Evolutionary conservation across 2,329 filamentous ascomycete species (phyloP), one percentile per base, ranked within the genome.

Genomic region (Alternaria metachromatica): DNA sequence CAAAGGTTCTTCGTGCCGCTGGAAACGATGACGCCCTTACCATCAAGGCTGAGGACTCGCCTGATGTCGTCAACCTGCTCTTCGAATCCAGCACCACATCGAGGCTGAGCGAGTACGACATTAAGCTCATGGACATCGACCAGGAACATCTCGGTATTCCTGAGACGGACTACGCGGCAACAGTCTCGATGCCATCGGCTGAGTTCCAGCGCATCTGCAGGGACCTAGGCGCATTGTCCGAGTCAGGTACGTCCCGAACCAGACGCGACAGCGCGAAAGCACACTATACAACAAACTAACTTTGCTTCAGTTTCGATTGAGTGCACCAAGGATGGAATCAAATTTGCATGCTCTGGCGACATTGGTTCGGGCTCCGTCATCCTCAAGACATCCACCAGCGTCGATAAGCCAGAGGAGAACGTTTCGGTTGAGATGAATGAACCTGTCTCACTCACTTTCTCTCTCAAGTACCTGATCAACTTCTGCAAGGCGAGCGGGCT

Each of bases 81-180:
- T 99, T 99, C 80, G 96, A 99, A 89, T 97, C 90, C 86, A 85
- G 88, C 71, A 89, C 91, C 78, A 92, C 89, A 76, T 96, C 99
- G 83, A 88, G 96, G 72, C 88, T 99, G 79, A 97, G 93, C 88
- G 96, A 99, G 86, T 99, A 99, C 82, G 96, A 99, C 82, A 92
- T 99, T 83, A 99, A 99, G 88, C 90, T 99, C 81, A 99, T 99
- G 96, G 96, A 99, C 81, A 99, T 99, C 82, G 96, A 99, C 84
- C 96, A 99, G 85, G 96, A 99, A 87, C 96, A 99, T 82, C 85
- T 99, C 83, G 96, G 96, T 67, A 99, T 99, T 75, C 96, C 96
- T 15, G 95, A 99, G 76, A 99, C 96, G n/a, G 96, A 99, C 78
- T 99, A 99, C 79, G 92, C 94, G 43, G 92, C 96, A 51, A 96